A percentile compares a stretch with the other conserved stretches of the same genome.
Conservation (phyloP, 192 early-diverging fungal genomes). For the Umbelopsis ramanniana region DNA sequence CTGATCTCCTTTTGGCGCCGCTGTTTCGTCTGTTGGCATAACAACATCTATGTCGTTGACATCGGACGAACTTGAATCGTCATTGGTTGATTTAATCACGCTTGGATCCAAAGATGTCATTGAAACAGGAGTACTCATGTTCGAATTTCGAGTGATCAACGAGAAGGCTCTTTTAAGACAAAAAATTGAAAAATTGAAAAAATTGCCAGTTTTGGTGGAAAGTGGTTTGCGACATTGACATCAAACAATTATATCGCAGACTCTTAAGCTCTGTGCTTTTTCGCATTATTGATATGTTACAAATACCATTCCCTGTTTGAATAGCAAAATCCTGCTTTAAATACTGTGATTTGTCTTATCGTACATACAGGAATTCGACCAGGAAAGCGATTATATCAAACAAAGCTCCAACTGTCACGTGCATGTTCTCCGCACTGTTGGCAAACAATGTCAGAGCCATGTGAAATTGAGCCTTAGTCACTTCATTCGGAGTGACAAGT, state of each 20-base stretch:
- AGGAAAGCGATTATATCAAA: no score
- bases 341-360: no score
- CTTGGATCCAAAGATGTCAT: constrained; percentile 1
- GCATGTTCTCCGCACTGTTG: no score
- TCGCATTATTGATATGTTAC: no score
- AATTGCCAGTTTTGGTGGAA: background rate
- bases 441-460: background rate
- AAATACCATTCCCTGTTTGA: no score
- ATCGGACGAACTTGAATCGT: background rate
- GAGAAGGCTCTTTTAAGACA: background rate
- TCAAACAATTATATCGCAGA: no score
- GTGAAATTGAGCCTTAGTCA: background rate
- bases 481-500: background rate
- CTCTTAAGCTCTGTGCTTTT: no score
- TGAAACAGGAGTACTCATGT: constrained; percentile 3
- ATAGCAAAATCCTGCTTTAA: no score
- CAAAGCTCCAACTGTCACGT: no score
- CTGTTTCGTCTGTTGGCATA: background rate
- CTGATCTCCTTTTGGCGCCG: background rate
- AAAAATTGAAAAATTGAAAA: background rate
- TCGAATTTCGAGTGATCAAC: background rate
- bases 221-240: no score
- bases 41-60: constrained; percentile 3
- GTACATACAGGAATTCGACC: no score
- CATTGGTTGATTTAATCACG: background rate